Percentiles rank a stretch among this genome's conserved stretches.
Evolutionary conservation across 2,329 filamentous ascomycete species (phyloP).

Genomic region (Ustulina deusta): DNA sequence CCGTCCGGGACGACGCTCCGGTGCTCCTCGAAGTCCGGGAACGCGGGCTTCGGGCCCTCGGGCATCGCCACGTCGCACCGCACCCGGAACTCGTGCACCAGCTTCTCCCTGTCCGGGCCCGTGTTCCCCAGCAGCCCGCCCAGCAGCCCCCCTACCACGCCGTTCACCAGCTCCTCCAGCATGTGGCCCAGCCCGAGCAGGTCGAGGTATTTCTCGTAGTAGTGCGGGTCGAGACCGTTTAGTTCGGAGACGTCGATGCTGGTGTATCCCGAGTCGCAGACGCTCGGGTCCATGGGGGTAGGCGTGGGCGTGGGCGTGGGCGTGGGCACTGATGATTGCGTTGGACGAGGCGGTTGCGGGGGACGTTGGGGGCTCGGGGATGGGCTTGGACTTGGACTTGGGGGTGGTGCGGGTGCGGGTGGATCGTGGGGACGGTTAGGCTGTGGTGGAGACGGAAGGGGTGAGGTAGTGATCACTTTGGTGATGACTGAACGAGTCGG

Average conservation of each 20-base stretch:
- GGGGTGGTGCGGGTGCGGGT: not conserved
- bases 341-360: not conserved
- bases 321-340: slow-evolving; percentile 7
- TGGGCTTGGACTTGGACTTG: not conserved
- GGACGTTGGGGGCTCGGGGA: not conserved
- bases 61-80: slow-evolving; percentile 40
- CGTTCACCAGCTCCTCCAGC: not conserved
- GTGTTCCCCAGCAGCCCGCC: slow-evolving; percentile 20
- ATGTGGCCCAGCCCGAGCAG: slow-evolving; percentile 38
- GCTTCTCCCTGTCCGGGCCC: slow-evolving; percentile 14
- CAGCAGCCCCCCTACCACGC: not conserved
- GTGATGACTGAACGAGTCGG: not conserved
- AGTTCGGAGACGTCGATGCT: slow-evolving; percentile 43
- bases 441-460: not conserved
- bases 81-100: slow-evolving; percentile 45
- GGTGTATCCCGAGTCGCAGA: slow-evolving; percentile 41
- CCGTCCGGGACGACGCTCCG: slow-evolving; percentile 8
- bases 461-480: slow-evolving; percentile 1
- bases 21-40: slow-evolving; percentile 17
- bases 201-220: slow-evolving; percentile 41
- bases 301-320: slow-evolving; percentile 14
- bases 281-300: slow-evolving; percentile 16
- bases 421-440: not conserved
- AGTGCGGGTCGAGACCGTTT: slow-evolving; percentile 36
- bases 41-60: slow-evolving; percentile 18